A percentile compares a stretch with the other conserved stretches of the same genome.
Evolutionary conservation across 257 asterid genomes (phyloP).

Genomic region (Solanum commersonii): DNA sequence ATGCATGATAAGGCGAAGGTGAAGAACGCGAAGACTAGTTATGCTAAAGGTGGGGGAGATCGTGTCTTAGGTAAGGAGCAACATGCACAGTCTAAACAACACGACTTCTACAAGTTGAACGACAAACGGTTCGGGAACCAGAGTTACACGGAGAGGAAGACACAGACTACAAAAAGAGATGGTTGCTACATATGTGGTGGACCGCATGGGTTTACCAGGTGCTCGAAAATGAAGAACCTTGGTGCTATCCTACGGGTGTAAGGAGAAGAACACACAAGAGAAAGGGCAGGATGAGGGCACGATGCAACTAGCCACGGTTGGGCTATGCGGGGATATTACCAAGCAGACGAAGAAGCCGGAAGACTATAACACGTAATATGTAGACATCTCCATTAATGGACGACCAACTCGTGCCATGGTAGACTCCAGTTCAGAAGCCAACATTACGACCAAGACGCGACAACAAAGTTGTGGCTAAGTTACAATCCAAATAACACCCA

Average conservation of each 20-base stretch:
- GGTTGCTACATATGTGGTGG: neutral
- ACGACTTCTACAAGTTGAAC: neutral
- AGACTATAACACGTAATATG: neutral
- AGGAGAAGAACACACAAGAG: too few relatives aligned
- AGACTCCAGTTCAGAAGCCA: rapidly evolving
- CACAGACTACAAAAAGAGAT: rapidly evolving
- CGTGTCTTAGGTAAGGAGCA: neutral
- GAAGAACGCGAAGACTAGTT: too few relatives aligned
- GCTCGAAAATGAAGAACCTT: rapidly evolving
- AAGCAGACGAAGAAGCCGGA: neutral
- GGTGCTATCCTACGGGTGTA: rapidly evolving
- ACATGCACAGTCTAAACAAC: neutral
- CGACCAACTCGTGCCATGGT: neutral
- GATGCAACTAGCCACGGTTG: rapidly evolving
- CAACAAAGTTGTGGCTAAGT: neutral
- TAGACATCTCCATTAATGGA: neutral
- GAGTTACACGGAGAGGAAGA: too few relatives aligned
- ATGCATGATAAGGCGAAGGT: rapidly evolving
- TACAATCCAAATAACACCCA: too few relatives aligned
- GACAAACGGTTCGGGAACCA: neutral
- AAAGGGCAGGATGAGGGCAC: too few relatives aligned
- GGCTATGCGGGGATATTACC: too few relatives aligned
- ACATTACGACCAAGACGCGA: too few relatives aligned
- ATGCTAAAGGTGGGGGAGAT: neutral
- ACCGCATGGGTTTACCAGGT: neutral